Conservation (phyloP, 2,329 filamentous ascomycete species). For the Colletotrichum sp. region DNA sequence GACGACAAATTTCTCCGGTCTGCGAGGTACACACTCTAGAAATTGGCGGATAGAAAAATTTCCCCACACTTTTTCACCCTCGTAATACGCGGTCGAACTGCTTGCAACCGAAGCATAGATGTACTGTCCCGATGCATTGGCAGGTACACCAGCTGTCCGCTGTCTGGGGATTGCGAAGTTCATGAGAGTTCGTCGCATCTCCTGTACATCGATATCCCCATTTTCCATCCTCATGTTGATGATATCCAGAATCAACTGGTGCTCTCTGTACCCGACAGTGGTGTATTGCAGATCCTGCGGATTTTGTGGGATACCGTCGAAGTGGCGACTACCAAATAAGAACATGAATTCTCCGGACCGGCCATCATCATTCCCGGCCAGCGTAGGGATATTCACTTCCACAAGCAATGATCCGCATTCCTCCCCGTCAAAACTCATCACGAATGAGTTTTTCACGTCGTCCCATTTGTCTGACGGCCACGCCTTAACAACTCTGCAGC, state of each 20-base stretch:
- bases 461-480: neutral
- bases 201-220: fast-evolving
- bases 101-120: neutral
- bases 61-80: too few relatives aligned
- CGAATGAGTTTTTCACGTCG: too few relatives aligned
- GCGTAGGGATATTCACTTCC: fast-evolving
- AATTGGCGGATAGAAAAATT: too few relatives aligned
- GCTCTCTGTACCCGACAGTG: neutral
- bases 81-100: too few relatives aligned
- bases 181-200: neutral
- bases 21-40: too few relatives aligned
- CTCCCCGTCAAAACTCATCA: too few relatives aligned
- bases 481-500: neutral
- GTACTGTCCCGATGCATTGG: fast-evolving
- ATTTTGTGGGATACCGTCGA: too few relatives aligned
- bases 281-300: neutral
- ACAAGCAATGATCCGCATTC: neutral
- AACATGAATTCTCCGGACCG: neutral
- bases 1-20: too few relatives aligned
- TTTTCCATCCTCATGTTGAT: fast-evolving
- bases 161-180: neutral
- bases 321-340: neutral
- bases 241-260: fast-evolving
- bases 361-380: fast-evolving
- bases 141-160: fast-evolving